phyloP scores from a whole-genome alignment of 2,329 filamentous ascomycete species.

The Sclerotinia borealis region DNA sequence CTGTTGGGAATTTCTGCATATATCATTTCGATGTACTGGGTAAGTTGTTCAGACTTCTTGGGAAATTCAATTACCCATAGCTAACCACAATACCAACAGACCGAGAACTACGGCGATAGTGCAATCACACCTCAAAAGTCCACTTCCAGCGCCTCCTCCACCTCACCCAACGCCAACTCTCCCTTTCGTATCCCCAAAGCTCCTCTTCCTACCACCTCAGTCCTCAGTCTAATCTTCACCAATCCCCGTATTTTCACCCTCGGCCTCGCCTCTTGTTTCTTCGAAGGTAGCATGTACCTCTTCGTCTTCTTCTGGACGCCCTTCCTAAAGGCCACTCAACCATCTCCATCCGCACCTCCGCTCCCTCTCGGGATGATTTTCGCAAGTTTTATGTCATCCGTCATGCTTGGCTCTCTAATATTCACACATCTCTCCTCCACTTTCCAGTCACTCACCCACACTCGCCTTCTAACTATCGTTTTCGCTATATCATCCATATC shows the following conservation, averaged over 20 bases:
- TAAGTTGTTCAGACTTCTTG: slow-evolving; percentile 26
- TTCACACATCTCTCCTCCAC: slow-evolving; percentile 39
- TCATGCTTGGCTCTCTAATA: slow-evolving; percentile 51
- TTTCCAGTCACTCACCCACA: slow-evolving; percentile 26
- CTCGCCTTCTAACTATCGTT: slow-evolving; percentile 35
- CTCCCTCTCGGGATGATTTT: slow-evolving; percentile 47
- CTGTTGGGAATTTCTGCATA: slow-evolving; percentile 40
- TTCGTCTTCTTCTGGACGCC: slow-evolving; percentile 59
- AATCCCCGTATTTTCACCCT: slow-evolving; percentile 47
- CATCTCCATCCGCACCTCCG: slow-evolving; percentile 40
- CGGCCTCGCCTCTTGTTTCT: slow-evolving; percentile 48
- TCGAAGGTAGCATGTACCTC: slow-evolving; percentile 56
- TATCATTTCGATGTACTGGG: slow-evolving; percentile 44
- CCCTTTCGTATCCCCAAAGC: background rate
- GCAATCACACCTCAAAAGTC: slow-evolving; percentile 11
- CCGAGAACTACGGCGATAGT: slow-evolving; percentile 44
- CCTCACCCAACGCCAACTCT: background rate
- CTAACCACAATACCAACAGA: slow-evolving; percentile 29
- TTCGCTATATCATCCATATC: slow-evolving; percentile 36
- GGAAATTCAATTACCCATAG: background rate
- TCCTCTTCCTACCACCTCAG: background rate
- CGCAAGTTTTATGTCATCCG: slow-evolving; percentile 52
- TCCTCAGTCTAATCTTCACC: slow-evolving; percentile 25
- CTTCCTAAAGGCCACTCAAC: slow-evolving; percentile 40
- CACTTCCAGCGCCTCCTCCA: slow-evolving; percentile 5